These are phyloP conservation scores for Limonium bicolor DNA, from an alignment of 148 eudicot genomes.

Conservation along the genomic window DNA sequence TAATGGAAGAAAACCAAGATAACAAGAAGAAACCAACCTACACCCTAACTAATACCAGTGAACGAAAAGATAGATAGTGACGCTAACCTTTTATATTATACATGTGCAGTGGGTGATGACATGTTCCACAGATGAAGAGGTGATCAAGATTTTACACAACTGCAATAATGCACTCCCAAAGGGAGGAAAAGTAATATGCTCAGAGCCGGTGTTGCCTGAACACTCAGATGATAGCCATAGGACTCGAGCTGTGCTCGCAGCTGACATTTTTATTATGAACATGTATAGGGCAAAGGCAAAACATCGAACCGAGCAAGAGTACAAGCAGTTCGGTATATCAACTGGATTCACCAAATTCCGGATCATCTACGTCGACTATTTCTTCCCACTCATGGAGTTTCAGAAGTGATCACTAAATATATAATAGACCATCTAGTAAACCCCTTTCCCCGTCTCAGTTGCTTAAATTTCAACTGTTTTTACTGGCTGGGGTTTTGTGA, in stretches of 20 bases:
- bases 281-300: constrained; percentile 35
- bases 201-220: constrained; percentile 44
- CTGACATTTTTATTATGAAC: constrained; percentile 49
- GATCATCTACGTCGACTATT: constrained; percentile 32
- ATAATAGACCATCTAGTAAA: no score
- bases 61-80: no score
- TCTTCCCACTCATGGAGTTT: constrained; percentile 36
- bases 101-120: constrained; percentile 37
- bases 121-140: constrained; percentile 36
- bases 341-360: constrained; percentile 29
- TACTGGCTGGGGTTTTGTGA: no score
- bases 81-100: no score
- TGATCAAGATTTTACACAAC: constrained; percentile 22
- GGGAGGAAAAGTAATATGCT: constrained; percentile 41
- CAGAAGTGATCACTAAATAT: no score
- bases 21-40: no score
- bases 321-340: constrained; percentile 23
- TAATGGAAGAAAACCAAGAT: no score
- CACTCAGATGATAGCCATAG: constrained; percentile 33
- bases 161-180: constrained; percentile 33
- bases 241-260: constrained; percentile 39
- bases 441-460: no score
- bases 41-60: no score
- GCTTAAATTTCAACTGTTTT: no score
- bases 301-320: constrained; percentile 40